Evolutionary conservation across 2,329 filamentous ascomycete species (phyloP), one percentile per base, ranked within the genome.

Genomic region (Fusarium lateritium): DNA sequence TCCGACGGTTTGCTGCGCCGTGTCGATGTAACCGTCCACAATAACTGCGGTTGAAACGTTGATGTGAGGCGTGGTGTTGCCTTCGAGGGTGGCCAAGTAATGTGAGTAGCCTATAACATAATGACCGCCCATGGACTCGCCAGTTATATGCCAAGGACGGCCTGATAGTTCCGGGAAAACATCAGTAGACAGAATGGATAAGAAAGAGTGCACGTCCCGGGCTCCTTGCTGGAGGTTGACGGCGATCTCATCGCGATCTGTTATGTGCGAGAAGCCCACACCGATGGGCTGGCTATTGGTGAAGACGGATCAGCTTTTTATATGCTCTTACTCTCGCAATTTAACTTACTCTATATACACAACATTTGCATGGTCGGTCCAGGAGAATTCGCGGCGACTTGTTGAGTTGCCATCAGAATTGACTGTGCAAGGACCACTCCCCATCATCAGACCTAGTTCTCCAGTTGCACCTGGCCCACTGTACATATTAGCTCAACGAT

Each of bases 61-160:
- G 36, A 58, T 28, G 6, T 17, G 39, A 15, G 40, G 36, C 7
- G 36, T 45, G 10, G 19, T 33, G 11, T 62, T 40, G 6, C 31
- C 40, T 31, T 54, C 54, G 4, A 22, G 59, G n/a, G 21, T 22
- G 9, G 19, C 26, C 9, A 53, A 58, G 8, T 49, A 57, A 17
- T 53, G 39, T 7, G 54, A 42, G 22, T 62, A 62, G 7, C 42
- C 59, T 13, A 44, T 52, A n/a, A 58, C 59, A 17, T 58, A 62
- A 43, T 58, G 59, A 5, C 59, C 59, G 13, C 54, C 59, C 59
- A 62, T 62, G 4, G 59, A 62, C 34, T 62, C 59, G 17, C 59
- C 54, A 5, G 59, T 39, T n/a, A 62, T 58, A 17, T 62, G 46
- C 59, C 54, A 58, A 13, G 59, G 42, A 1, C 59, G 47, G 4